These are phyloP conservation scores for Collybiopsis luxurians DNA, from an alignment of 768 basidiomycete species.

Conservation along the genomic window DNA sequence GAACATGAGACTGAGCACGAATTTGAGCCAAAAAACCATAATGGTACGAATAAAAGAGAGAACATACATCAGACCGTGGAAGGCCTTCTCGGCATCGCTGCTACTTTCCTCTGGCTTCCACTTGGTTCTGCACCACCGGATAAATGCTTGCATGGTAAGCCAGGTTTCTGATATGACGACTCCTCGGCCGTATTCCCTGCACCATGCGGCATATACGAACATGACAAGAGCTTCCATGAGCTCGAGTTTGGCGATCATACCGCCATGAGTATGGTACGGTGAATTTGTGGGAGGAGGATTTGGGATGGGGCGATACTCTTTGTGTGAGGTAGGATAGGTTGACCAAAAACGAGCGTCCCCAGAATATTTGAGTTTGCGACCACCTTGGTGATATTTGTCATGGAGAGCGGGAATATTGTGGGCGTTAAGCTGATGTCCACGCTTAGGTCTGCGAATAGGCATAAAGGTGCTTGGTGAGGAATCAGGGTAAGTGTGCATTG, in stretches of 20 bases:
- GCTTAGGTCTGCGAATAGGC: constrained; percentile 67
- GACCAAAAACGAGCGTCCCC: constrained; percentile 80
- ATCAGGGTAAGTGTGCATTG: constrained; percentile 18
- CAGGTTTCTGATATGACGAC: constrained; percentile 61
- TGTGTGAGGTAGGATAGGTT: constrained; percentile 61
- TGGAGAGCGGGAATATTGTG: constrained; percentile 35
- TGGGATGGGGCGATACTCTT: constrained; percentile 59
- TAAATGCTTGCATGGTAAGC: constrained; percentile 65
- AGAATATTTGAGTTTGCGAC: constrained; percentile 79
- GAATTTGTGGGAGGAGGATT: constrained; percentile 66
- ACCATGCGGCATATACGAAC: constrained; percentile 85
- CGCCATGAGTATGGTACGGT: constrained; percentile 71
- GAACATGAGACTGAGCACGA: constrained; percentile 63
- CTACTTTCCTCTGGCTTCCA: constrained; percentile 54
- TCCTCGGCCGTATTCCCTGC: constrained; percentile 59
- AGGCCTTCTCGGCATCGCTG: constrained; percentile 56
- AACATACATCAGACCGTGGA: constrained; percentile 80
- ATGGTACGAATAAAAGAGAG: constrained; percentile 17
- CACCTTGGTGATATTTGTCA: constrained; percentile 66
- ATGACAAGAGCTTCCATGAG: constrained; percentile 79
- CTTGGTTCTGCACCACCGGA: constrained; percentile 71
- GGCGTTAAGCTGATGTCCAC: constrained; percentile 42
- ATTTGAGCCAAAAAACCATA: constrained; percentile 9
- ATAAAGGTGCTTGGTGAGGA: constrained; percentile 32
- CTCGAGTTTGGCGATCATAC: constrained; percentile 74